Evolutionary conservation across 2,329 filamentous ascomycete species (phyloP), one percentile per base, ranked within the genome.

Genomic region (Monilinia vaccinii-corymbosi): DNA sequence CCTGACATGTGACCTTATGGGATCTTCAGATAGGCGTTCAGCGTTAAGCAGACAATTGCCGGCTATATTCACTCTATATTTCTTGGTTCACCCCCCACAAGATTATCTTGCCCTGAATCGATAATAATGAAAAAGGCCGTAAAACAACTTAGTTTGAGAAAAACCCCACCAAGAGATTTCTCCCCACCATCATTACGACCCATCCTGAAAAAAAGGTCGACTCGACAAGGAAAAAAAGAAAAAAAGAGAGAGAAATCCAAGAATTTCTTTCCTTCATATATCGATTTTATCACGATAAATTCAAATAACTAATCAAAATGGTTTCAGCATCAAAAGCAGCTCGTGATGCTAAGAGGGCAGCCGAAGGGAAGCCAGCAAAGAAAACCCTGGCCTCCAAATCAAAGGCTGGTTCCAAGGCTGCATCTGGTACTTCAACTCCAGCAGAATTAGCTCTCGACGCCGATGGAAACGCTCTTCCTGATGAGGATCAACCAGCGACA

Each of bases 321-420:
- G 79, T 86, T 72, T 87, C 85, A 63, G 77, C 83, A 64, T 85
- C 85, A 72, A 88, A 88, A 76, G 83, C 86, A 69, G 87, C 87
- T 79, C 80, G 85, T 75, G 80, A 87, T 66, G 85, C 85, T 62
- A 87, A 87, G 79, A 85, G 85, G 79, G 83, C 82, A 67, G 84
- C 82, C 71, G 80, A 89, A 53, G 89, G 87, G 74, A 87, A 87
- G 75, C 83, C 82, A 72, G 84, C 86, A 69, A 87, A 89, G 78
- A 92, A 93, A 82, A 87, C 87, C 25, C 82, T 85, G 65, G 82
- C 86, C 68, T 86, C 84, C 58, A 72, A 76, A 62, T 78, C 78
- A 67, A 88, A 87, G 77, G 79, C 85, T 67, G 82, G 82, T 65
- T 89, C 88, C 72, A 88, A 89, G 77, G 75, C 70, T 64, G 76